These are phyloP conservation scores for Purshia tridentata DNA, from an alignment of 306 rosid genomes.

Conservation along the genomic window DNA sequence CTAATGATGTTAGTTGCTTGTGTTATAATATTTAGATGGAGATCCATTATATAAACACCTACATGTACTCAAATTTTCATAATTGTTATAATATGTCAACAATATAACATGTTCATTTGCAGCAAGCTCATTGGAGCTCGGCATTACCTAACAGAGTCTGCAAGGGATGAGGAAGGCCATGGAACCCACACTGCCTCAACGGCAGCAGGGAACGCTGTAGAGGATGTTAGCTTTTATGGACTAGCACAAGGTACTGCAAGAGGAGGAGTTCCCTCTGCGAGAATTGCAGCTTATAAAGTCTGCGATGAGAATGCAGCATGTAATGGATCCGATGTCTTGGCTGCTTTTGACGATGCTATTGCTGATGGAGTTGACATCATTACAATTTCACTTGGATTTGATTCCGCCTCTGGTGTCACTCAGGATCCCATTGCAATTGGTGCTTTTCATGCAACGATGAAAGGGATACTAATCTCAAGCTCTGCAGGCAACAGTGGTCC, in stretches of 20 bases:
- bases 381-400: constrained; percentile 14
- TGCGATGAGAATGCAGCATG: constrained; percentile 12
- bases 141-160: background rate
- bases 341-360: constrained; percentile 44
- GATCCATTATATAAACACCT: no score
- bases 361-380: constrained; percentile 37
- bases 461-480: constrained; percentile 24
- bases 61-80: no score
- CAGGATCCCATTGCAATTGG: constrained; percentile 25
- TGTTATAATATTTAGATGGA: no score
- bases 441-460: constrained; percentile 37
- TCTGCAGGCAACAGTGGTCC: constrained; percentile 38
- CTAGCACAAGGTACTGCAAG: constrained; percentile 24
- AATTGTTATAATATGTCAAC: no score
- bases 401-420: rapidly evolving
- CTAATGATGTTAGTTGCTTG: no score
- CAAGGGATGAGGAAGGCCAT: constrained; percentile 5
- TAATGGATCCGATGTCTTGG: background rate
- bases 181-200: constrained; percentile 31
- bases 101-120: no score
- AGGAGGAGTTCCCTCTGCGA: constrained; percentile 26
- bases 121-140: constrained; percentile 20
- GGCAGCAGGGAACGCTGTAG: constrained; percentile 20
- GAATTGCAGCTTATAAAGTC: constrained; percentile 24
- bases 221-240: constrained; percentile 15